Base-by-base conservation (phyloP, 441 rosid species). In the Populus trichocarpa region DNA sequence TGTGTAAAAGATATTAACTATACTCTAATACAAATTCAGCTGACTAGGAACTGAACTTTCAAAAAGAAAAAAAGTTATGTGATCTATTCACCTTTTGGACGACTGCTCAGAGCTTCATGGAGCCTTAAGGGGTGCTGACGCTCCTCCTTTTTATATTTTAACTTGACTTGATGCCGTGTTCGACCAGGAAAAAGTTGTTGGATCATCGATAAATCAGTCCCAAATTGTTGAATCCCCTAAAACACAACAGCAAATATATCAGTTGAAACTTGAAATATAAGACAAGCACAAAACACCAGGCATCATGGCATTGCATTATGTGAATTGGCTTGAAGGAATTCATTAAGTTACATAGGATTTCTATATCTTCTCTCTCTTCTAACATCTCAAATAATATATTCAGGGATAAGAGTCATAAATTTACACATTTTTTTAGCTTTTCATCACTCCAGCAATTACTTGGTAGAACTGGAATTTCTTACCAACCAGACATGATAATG, bases 161-260 rank as follows among this genome's bases (percentile, higher is more conserved):
- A 82, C 84, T 93, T 94, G 74, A 96, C 84, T 75, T 94, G 97
- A 74, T 83, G 87, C 64, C 95, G 97, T 4, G 94, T 88, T 84
- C 90, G 83, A 23, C 88, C 80, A 67, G 97, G 93, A 75, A 96
- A 96, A 75, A 94, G 87, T 68, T 84, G 95, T 83, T 89, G 92
- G 73, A 94, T 86, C 93, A 94, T 84, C 13, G 93, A 86, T 53
- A 96, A 86, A 85, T 94, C 97, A 69, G 94, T 91, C 66, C 99
- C 98, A 81, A 96, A 96, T 84, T 94, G 94, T 69, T 66, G 86
- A 77, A 95, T 74, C 65, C 94, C 97, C 99, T 93, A 82, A 74
- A 76, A 74, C 32, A 72, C 30, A 61, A 36, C 38, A 69, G n/a
- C 42, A 30, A 35, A 61, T 10, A 69, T 23, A 67, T 73, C 18